These are phyloP conservation scores for Carex parvula DNA, from an alignment of 176 grass and related monocot species.

Conservation along the genomic window DNA sequence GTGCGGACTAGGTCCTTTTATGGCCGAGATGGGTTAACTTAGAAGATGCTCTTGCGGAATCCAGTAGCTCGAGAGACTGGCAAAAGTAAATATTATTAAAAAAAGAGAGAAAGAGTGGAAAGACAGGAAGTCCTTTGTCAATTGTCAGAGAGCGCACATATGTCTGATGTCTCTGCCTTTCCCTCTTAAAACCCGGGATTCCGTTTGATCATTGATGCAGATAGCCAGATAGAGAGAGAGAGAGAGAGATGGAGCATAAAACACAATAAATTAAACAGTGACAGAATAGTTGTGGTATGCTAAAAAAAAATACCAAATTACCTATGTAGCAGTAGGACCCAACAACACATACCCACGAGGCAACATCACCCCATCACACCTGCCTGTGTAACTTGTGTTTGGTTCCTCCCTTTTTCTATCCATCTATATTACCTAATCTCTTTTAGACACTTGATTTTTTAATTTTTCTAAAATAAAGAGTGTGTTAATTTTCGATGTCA, in stretches of 20 bases:
- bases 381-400: neutral
- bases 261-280: neutral
- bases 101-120: neutral
- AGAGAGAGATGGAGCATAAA: conserved; percentile 11
- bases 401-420: neutral
- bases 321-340: neutral
- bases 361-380: conserved; percentile 12
- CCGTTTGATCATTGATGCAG: conserved; percentile 12
- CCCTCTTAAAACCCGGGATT: conserved; percentile 28
- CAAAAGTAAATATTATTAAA: too few species aligned
- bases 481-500: too few species aligned
- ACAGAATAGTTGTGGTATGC: neutral
- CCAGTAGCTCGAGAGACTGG: too few species aligned
- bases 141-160: conserved; percentile 22
- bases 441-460: too few species aligned
- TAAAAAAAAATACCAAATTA: neutral
- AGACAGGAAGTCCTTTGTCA: conserved; percentile 26
- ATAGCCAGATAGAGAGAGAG: neutral
- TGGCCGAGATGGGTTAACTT: too few species aligned
- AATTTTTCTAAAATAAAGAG: too few species aligned
- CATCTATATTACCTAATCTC: too few species aligned
- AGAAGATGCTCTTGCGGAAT: too few species aligned
- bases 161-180: conserved; percentile 18
- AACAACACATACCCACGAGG: conserved; percentile 15
- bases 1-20: too few species aligned